Percentiles rank a stretch among this genome's conserved stretches.
Evolutionary conservation across 768 basidiomycete genomes (phyloP).

Genomic region (Termitomyces sp.): DNA sequence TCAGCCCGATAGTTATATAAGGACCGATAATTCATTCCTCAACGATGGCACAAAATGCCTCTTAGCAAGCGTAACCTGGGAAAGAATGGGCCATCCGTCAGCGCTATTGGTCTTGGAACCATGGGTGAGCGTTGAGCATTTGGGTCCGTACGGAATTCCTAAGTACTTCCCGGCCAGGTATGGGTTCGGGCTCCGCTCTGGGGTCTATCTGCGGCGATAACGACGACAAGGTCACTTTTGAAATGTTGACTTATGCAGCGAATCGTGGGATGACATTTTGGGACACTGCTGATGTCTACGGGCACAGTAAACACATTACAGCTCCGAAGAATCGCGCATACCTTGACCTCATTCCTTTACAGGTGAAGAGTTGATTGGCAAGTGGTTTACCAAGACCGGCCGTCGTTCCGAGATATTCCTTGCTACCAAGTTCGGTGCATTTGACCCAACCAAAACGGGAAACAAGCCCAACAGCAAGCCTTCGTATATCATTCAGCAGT

Average conservation of each 20-base stretch:
- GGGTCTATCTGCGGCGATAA: slow-evolving; percentile 32
- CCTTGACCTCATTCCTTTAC: not conserved
- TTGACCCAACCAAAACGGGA: slow-evolving; percentile 16
- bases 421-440: slow-evolving; percentile 46
- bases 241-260: slow-evolving; percentile 22
- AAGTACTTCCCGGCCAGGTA: not conserved
- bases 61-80: slow-evolving; percentile 24
- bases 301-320: slow-evolving; percentile 27
- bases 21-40: not conserved
- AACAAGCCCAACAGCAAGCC: slow-evolving; percentile 23
- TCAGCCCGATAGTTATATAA: not conserved
- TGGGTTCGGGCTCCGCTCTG: not conserved
- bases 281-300: slow-evolving; percentile 51
- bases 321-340: not conserved
- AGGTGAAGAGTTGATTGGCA: slow-evolving; percentile 13
- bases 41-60: not conserved
- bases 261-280: slow-evolving; percentile 35
- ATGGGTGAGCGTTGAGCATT: slow-evolving; percentile 19
- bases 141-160: not conserved
- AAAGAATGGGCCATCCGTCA: slow-evolving; percentile 26
- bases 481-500: slow-evolving; percentile 34
- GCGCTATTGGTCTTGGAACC: slow-evolving; percentile 27
- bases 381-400: slow-evolving; percentile 49
- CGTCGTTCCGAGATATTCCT: slow-evolving; percentile 56
- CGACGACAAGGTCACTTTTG: slow-evolving; percentile 18